Evolutionary conservation across 257 asterid species (phyloP).

Genomic region (Nicotiana knightiana): DNA sequence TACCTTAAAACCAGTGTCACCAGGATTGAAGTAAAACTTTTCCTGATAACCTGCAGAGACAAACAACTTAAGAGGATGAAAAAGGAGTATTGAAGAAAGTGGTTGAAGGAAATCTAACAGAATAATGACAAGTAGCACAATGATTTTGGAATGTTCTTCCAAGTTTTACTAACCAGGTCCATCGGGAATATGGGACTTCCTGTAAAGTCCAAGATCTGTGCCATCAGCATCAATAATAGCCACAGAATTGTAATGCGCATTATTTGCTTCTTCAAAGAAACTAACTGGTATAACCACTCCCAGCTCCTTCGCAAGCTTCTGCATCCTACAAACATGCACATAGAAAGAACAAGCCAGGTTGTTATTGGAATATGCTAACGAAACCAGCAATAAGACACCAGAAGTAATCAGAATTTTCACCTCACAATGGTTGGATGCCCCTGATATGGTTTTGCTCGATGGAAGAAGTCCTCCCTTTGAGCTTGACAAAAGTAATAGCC

Average conservation of each 20-base stretch:
- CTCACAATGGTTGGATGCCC: slow-evolving; percentile 82
- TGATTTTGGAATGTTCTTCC: neutral
- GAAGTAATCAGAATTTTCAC: slow-evolving; percentile 27
- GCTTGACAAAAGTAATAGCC: slow-evolving; percentile 99
- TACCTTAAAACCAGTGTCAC: slow-evolving; percentile 98
- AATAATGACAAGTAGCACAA: neutral
- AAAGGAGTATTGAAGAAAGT: neutral
- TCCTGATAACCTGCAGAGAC: slow-evolving; percentile 80
- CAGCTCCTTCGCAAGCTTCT: slow-evolving; percentile 83
- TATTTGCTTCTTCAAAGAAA: slow-evolving; percentile 95
- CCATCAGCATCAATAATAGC: slow-evolving; percentile 95
- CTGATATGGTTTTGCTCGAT: slow-evolving; percentile 73
- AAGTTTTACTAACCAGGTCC: slow-evolving; percentile 70
- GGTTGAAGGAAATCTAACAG: slow-evolving; percentile 7
- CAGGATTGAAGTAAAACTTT: slow-evolving; percentile 94
- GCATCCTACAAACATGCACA: slow-evolving; percentile 56
- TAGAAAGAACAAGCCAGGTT: neutral
- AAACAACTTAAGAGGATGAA: neutral
- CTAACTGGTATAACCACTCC: slow-evolving; percentile 96
- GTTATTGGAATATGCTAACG: neutral
- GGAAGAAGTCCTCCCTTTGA: slow-evolving; percentile 79
- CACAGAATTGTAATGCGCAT: slow-evolving; percentile 91
- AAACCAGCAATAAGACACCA: neutral
- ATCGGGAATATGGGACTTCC: slow-evolving; percentile 97
- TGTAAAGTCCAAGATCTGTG: slow-evolving; percentile 85